A percentile compares a stretch with the other conserved stretches of the same genome.
These are phyloP conservation scores for Pichia phayaonensis DNA, from an alignment of 805 yeast species.

Conservation along the genomic window DNA sequence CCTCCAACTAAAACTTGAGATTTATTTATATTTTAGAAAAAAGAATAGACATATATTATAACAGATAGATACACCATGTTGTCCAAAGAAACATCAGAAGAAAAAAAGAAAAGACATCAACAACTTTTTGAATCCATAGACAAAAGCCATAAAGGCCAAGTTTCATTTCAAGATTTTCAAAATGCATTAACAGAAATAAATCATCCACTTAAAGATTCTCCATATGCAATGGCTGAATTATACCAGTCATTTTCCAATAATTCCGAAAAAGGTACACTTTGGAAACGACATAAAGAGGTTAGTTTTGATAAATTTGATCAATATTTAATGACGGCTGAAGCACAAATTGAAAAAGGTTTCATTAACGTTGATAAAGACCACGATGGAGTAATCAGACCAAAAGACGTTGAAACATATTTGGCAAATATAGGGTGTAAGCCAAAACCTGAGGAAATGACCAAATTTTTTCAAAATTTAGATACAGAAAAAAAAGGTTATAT, in stretches of 20 bases:
- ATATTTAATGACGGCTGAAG: constrained; percentile 61
- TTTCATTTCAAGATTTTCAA: constrained; percentile 41
- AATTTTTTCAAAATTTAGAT: constrained; percentile 50
- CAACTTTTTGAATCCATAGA: constrained; percentile 40
- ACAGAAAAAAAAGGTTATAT: constrained; percentile 55
- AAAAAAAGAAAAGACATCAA: constrained; percentile 28
- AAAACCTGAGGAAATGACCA: constrained; percentile 42
- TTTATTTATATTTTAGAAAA: background rate
- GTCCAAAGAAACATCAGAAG: constrained; percentile 16
- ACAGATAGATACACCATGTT: background rate
- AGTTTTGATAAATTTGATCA: constrained; percentile 60
- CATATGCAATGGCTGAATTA: constrained; percentile 48
- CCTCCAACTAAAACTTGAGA: background rate
- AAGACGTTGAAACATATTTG: constrained; percentile 64
- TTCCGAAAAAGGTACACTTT: constrained; percentile 4
- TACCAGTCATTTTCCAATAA: constrained; percentile 40
- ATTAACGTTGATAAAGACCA: constrained; percentile 57
- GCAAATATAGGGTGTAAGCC: constrained; percentile 47
- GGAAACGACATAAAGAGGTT: constrained; percentile 31
- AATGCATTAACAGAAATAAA: constrained; percentile 38
- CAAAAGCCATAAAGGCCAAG: constrained; percentile 36
- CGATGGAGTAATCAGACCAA: constrained; percentile 61
- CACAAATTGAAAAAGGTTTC: constrained; percentile 64
- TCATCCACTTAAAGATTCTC: constrained; percentile 60
- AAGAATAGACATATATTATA: too few relatives aligned